Evolutionary conservation across 179 eudicot genomes (phyloP).

Genomic region (Gypsophila paniculata): DNA sequence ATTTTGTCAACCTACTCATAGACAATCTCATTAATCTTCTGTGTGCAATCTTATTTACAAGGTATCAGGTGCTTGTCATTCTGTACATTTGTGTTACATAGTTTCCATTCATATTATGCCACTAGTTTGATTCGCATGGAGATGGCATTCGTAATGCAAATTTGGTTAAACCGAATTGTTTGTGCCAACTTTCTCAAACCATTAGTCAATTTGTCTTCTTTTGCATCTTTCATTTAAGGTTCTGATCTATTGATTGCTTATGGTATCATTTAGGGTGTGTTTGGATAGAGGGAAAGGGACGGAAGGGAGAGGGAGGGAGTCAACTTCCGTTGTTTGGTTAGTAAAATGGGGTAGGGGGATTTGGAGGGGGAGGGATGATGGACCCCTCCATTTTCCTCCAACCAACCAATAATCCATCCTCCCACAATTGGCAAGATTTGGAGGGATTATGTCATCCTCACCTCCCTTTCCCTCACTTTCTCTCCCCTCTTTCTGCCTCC

Average conservation of each 20-base stretch:
- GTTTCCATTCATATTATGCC: background rate
- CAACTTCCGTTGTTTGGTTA: too few relatives aligned
- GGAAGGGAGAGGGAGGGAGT: too few relatives aligned
- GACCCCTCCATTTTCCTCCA: too few relatives aligned
- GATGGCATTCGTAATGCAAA: background rate
- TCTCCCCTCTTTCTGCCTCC: too few relatives aligned
- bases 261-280: background rate
- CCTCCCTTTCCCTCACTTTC: too few relatives aligned
- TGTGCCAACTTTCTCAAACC: background rate
- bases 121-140: background rate
- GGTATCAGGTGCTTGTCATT: constrained; percentile 37
- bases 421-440: too few relatives aligned
- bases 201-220: background rate
- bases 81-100: constrained; percentile 1
- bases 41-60: constrained; percentile 79
- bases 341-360: too few relatives aligned
- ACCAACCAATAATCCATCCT: too few relatives aligned
- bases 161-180: background rate
- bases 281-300: too few relatives aligned
- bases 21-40: constrained; percentile 78
- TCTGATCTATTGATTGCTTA: background rate
- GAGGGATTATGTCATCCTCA: too few relatives aligned
- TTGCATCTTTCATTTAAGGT: background rate
- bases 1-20: constrained; percentile 66
- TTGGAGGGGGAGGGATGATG: too few relatives aligned